Evolutionary conservation across 2,329 filamentous ascomycete genomes (phyloP).

Genomic region (Didymella pinodella): DNA sequence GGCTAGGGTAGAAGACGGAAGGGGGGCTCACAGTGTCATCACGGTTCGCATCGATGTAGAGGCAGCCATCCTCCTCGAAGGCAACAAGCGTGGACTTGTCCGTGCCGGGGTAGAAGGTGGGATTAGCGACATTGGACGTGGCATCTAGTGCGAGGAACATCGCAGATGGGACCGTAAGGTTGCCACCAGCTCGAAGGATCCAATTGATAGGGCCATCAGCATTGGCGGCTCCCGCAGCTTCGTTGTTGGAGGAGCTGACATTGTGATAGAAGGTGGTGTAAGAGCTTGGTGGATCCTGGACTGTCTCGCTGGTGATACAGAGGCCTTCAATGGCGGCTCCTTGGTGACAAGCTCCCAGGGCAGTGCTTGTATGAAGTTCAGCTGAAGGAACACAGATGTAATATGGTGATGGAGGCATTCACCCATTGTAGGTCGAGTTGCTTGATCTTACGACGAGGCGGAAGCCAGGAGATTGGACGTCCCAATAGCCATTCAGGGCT

Average conservation of each 20-base stretch:
- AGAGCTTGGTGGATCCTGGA: slow-evolving; percentile 14
- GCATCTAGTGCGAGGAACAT: slow-evolving; percentile 44
- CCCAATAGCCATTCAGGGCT: slow-evolving; percentile 21
- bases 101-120: slow-evolving; percentile 47
- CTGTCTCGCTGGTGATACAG: slow-evolving; percentile 22
- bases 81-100: slow-evolving; percentile 35
- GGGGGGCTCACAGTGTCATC: slow-evolving; percentile 51
- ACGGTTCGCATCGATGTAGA: slow-evolving; percentile 48
- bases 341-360: slow-evolving; percentile 51
- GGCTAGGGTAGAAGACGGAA: slow-evolving; percentile 4
- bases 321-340: slow-evolving; percentile 57
- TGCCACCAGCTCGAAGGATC: slow-evolving; percentile 17
- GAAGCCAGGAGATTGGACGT: slow-evolving; percentile 30
- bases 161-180: slow-evolving; percentile 26
- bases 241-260: slow-evolving; percentile 24
- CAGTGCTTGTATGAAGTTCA: slow-evolving; percentile 12
- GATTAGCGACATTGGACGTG: slow-evolving; percentile 52
- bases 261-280: slow-evolving; percentile 44
- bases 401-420: neutral
- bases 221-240: slow-evolving; percentile 17
- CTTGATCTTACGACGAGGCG: slow-evolving; percentile 33
- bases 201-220: slow-evolving; percentile 27
- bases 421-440: slow-evolving; percentile 31
- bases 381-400: neutral
- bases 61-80: slow-evolving; percentile 49